Conservation (phyloP, 176 grass and related monocot genomes). For the Cocos nucifera region DNA sequence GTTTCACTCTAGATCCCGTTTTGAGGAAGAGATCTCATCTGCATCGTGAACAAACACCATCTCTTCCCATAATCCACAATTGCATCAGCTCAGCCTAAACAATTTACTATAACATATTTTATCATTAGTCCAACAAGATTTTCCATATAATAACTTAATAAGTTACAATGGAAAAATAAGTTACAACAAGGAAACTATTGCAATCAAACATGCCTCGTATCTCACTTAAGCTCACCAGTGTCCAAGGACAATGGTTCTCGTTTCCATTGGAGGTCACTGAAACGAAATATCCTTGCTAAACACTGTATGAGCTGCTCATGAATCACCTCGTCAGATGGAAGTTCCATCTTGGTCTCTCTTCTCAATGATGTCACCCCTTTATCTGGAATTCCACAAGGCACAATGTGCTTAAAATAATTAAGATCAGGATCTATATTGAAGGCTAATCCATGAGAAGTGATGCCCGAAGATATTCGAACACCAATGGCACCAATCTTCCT, state of each 20-base stretch:
- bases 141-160: too few relatives aligned
- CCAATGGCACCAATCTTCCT: conserved; percentile 94
- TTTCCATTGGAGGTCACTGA: conserved; percentile 5
- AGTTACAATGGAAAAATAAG: too few relatives aligned
- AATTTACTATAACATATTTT: too few relatives aligned
- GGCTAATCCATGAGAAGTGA: conserved; percentile 70
- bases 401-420: conserved; percentile 56
- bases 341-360: conserved; percentile 41
- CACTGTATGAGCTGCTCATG: conserved; percentile 66
- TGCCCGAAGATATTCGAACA: conserved; percentile 73
- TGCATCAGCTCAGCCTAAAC: too few relatives aligned
- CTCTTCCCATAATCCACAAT: too few relatives aligned
- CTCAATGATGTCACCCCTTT: conserved; percentile 71
- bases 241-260: background rate
- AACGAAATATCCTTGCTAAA: conserved; percentile 41
- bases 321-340: conserved; percentile 62
- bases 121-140: too few relatives aligned
- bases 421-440: conserved; percentile 79
- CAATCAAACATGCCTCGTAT: too few relatives aligned
- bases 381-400: conserved; percentile 69
- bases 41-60: too few relatives aligned
- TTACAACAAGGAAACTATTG: too few relatives aligned
- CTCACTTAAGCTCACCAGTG: background rate
- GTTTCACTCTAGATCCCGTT: too few relatives aligned
- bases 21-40: too few relatives aligned